Evolutionary conservation across 441 rosid genomes (phyloP).

Genomic region (Populus tomentosa): DNA sequence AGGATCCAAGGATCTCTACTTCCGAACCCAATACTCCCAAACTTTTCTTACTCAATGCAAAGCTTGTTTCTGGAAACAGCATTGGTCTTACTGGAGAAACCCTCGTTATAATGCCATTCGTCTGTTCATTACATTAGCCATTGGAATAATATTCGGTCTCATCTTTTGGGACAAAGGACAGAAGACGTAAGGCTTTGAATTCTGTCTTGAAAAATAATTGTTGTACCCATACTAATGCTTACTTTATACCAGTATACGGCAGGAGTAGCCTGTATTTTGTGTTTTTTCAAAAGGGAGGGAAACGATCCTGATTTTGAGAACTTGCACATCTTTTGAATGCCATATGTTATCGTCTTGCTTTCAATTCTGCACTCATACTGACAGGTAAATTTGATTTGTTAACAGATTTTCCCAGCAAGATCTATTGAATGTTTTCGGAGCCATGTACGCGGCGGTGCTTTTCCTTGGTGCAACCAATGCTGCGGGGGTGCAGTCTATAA

Average conservation of each 20-base stretch:
- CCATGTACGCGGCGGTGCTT: constrained; percentile 54
- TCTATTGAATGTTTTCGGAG: constrained; percentile 69
- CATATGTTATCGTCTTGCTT: too few relatives aligned
- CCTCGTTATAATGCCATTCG: constrained; percentile 68
- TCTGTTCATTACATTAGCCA: constrained; percentile 48
- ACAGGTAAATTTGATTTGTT: background rate
- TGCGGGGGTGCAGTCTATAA: constrained; percentile 43
- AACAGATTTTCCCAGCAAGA: constrained; percentile 61
- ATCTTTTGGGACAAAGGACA: constrained; percentile 74
- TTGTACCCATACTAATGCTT: background rate
- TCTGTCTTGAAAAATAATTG: background rate
- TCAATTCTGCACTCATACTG: background rate
- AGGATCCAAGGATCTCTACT: constrained; percentile 63
- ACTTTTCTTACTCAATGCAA: constrained; percentile 52
- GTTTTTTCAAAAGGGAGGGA: background rate
- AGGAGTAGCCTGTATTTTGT: background rate
- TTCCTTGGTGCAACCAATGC: constrained; percentile 62
- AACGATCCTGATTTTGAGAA: background rate
- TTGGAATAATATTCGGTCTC: constrained; percentile 63
- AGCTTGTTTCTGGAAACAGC: constrained; percentile 86
- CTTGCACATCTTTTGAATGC: background rate
- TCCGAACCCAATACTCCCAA: constrained; percentile 68
- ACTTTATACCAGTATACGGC: background rate
- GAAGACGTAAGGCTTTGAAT: constrained; percentile 36
- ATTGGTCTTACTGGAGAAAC: constrained; percentile 85